Percentiles rank a stretch among this genome's conserved stretches.
Conservation (phyloP, 805 yeast genomes). For the Scheffersomyces coipomensis region DNA sequence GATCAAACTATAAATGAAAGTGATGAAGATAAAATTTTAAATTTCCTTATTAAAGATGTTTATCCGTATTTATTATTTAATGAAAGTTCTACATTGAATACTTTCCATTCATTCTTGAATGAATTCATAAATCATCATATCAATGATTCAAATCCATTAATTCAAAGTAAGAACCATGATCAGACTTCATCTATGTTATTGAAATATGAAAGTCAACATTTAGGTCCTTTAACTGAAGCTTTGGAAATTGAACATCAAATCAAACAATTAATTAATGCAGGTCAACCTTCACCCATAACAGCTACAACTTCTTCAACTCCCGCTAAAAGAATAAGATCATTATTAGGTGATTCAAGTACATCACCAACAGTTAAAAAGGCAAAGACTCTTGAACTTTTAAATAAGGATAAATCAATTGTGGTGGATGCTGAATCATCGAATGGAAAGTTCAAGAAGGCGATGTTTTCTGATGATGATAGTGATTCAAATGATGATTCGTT, state of each 20-base stretch:
- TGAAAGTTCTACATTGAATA: neutral
- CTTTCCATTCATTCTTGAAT: neutral
- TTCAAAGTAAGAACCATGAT: no score
- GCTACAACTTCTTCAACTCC: neutral
- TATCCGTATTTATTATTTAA: slow-evolving; percentile 2
- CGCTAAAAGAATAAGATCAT: neutral
- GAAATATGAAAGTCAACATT: no score
- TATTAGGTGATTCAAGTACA: neutral
- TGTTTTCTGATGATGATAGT: neutral
- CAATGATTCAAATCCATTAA: no score
- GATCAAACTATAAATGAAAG: neutral
- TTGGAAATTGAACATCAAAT: no score
- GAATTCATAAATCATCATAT: neutral
- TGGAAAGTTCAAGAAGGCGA: neutral
- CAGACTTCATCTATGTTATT: neutral
- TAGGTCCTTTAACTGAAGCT: no score
- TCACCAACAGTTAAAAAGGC: neutral
- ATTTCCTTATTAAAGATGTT: neutral
- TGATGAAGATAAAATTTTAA: slow-evolving; percentile 1
- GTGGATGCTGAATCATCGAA: neutral
- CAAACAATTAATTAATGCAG: no score
- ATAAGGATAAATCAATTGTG: neutral
- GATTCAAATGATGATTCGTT: neutral
- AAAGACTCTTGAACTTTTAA: neutral
- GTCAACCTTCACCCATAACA: no score